These are phyloP conservation scores for Limonomyces culmigenus DNA, from an alignment of 1,284 basidiomycete genomes.

Conservation along the genomic window DNA sequence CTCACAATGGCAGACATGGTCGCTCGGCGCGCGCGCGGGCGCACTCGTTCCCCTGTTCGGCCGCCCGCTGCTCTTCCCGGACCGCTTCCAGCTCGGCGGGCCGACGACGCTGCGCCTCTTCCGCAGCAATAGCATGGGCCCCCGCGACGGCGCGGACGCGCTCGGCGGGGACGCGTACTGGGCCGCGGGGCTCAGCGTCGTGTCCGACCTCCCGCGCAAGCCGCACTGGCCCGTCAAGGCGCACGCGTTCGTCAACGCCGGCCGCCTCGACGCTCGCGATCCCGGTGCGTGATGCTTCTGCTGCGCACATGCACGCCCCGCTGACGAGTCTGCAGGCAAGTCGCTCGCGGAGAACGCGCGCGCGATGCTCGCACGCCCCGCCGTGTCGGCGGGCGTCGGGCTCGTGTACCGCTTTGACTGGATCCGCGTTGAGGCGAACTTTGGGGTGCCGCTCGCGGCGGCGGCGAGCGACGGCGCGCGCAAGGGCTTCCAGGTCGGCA, in stretches of 20 bases:
- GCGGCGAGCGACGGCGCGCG: conserved; percentile 62
- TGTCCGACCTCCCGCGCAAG: conserved; percentile 66
- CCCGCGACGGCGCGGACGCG: conserved; percentile 64
- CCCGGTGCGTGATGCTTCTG: conserved; percentile 24
- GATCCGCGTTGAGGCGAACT: conserved; percentile 79
- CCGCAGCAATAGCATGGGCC: conserved; percentile 72
- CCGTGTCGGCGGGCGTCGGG: conserved; percentile 75
- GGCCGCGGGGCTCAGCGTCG: conserved; percentile 66
- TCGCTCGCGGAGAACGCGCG: conserved; percentile 22
- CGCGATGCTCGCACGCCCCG: conserved; percentile 27
- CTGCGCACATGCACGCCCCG: conserved; percentile 4
- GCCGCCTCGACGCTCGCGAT: conserved; percentile 58
- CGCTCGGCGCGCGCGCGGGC: conserved; percentile 46
- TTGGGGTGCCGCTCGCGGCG: conserved; percentile 76
- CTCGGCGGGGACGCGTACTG: conserved; percentile 85
- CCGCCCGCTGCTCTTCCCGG: conserved; percentile 43
- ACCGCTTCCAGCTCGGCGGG: conserved; percentile 89
- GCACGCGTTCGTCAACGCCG: conserved; percentile 78
- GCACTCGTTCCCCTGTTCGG: conserved; percentile 33
- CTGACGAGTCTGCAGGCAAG: conserved; percentile 14
- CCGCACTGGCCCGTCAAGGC: conserved; percentile 81
- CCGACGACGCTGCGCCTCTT: conserved; percentile 85
- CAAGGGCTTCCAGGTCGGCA: conserved; percentile 81
- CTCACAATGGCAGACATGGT: conserved; percentile 15
- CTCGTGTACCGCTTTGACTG: conserved; percentile 83